Evolutionary conservation across 2,329 filamentous ascomycete genomes (phyloP).

Genomic region (Diaporthe vexans): DNA sequence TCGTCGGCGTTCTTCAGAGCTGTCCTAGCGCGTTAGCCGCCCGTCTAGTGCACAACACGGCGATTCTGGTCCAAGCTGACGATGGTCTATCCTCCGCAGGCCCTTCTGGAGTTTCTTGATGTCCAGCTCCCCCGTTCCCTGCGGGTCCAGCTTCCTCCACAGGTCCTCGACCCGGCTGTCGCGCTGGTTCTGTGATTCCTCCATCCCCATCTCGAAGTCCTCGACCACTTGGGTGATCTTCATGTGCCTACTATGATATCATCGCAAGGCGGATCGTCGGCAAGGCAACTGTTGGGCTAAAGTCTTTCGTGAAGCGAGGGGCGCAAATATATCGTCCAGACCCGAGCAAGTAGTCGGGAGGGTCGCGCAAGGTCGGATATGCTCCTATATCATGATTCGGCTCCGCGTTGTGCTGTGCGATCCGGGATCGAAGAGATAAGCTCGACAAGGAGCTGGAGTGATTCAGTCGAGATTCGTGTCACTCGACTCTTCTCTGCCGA

Average conservation of each 20-base stretch:
- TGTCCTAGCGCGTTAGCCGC: conserved; percentile 48
- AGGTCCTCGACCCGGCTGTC: conserved; percentile 86
- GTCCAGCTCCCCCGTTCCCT: conserved; percentile 84
- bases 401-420: background rate
- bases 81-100: conserved; percentile 90
- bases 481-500: background rate
- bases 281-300: background rate
- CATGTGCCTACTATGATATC: conserved; percentile 56
- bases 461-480: background rate
- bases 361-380: conserved; percentile 27
- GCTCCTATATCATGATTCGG: conserved; percentile 35
- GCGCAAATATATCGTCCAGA: background rate
- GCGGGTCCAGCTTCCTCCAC: conserved; percentile 86
- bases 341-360: conserved; percentile 21
- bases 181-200: conserved; percentile 82
- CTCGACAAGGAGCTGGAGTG: conserved; percentile 1
- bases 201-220: conserved; percentile 74
- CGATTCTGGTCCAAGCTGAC: conserved; percentile 61
- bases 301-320: background rate
- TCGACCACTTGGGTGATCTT: conserved; percentile 64
- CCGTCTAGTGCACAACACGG: conserved; percentile 27
- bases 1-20: conserved; percentile 91
- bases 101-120: conserved; percentile 87
- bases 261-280: conserved; percentile 51
- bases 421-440: background rate